Base-by-base conservation (phyloP, 768 basidiomycete genomes). In the Russula olivacea region DNA sequence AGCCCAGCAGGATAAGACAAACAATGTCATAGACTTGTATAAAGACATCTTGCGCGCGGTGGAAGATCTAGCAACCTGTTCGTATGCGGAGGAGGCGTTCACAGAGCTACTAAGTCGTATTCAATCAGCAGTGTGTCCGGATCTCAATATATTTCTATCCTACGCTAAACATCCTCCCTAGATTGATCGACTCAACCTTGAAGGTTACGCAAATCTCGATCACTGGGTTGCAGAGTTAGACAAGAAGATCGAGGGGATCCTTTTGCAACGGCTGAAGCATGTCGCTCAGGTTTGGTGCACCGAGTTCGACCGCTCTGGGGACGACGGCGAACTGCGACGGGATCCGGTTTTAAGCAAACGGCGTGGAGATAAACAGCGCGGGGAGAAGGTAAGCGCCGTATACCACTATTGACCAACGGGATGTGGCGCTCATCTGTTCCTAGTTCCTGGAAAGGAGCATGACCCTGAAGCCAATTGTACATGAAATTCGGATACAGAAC, bases 401-500 rank as follows among this genome's bases (percentile, higher is more conserved):
- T 17, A 10, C 30, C 9, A 41, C 5, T 49, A n/a, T 48, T 28
- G 14, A 11, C 32, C 17, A n/a, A 28, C 28, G 28, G 28, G 28
- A 28, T 4, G 7, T 47, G 40, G 28, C 11, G 17, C 30, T 40
- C 38, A 4, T 40, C 38, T 17, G 38, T 40, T 5, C 14, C 12
- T 67, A 92, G 90, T 81, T 83, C 72, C 69, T 87, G 69, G 91
- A 93, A 69, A 83, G 83, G 15, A 81, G 82, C 64, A 85, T 95
- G 81, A 79, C 81, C 2, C 73, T 98, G 67, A 87, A 90, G 68
- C 91, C 93, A 0, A 88, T 97, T 61, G 81, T 96, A 8, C 95
- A 98, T 73, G 96, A 98, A 73, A 91, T 98, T 66, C 84, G 95
- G 75, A 98, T 98, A 81, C 91, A 95, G 71, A 97, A 99, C 72